Evolutionary conservation across 495 filamentous ascomycete genomes (phyloP).

Genomic region (Lasiosphaeris hirsuta): DNA sequence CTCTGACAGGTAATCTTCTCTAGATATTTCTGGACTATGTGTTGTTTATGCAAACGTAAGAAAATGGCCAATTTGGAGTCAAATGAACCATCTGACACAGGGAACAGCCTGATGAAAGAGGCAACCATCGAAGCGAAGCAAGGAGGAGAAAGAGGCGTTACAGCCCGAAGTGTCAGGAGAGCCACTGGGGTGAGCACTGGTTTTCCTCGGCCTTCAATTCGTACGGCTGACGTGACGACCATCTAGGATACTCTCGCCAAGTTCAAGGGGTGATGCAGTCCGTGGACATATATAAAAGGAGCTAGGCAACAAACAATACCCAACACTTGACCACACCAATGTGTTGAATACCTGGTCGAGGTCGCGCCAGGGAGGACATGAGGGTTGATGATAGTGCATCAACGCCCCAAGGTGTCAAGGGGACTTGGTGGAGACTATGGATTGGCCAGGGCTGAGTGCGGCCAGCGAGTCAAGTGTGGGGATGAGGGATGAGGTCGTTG

Average conservation of each 20-base stretch:
- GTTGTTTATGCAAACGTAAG: slow-evolving; percentile 84
- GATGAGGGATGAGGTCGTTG: not conserved
- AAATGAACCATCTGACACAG: slow-evolving; percentile 7
- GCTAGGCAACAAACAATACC: too few relatives aligned
- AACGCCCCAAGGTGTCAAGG: too few relatives aligned
- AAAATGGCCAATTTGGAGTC: not conserved
- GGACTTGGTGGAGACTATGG: too few relatives aligned
- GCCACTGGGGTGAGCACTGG: slow-evolving; percentile 63
- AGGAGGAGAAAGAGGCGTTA: slow-evolving; percentile 67
- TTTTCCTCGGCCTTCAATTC: not conserved
- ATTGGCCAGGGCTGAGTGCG: too few relatives aligned
- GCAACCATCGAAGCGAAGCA: slow-evolving; percentile 73
- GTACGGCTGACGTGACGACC: slow-evolving; percentile 8
- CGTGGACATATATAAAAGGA: too few relatives aligned
- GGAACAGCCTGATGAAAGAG: slow-evolving; percentile 74
- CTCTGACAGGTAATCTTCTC: not conserved
- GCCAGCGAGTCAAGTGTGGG: too few relatives aligned
- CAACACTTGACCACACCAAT: too few relatives aligned
- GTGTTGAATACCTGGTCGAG: too few relatives aligned
- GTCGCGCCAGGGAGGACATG: too few relatives aligned
- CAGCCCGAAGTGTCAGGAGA: slow-evolving; percentile 69
- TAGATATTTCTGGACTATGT: slow-evolving; percentile 89
- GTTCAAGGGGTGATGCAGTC: slow-evolving; percentile 65
- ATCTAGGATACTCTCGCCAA: slow-evolving; percentile 66
- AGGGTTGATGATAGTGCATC: too few relatives aligned